A percentile compares a stretch with the other conserved stretches of the same genome.
phyloP scores from a whole-genome alignment of 306 rosid genomes.

The Biancaea sappan region DNA sequence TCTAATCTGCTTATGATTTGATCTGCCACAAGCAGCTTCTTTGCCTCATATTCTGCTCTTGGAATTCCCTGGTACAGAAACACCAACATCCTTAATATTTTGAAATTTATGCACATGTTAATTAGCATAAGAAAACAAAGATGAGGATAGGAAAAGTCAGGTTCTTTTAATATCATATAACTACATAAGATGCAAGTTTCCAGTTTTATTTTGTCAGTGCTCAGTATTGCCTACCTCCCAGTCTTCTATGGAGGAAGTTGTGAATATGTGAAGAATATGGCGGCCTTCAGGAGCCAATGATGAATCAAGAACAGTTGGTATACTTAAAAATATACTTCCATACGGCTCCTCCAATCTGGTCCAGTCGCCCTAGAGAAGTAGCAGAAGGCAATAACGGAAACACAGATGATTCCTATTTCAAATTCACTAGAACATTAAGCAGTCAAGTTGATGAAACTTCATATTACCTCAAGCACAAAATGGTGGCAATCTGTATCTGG shows the following conservation, averaged over 20 bases:
- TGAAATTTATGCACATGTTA: slow-evolving; percentile 2
- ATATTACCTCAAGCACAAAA: slow-evolving; percentile 87
- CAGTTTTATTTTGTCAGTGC: slow-evolving; percentile 19
- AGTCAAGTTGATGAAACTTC: slow-evolving; percentile 31
- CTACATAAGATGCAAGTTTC: slow-evolving; percentile 21
- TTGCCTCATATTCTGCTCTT: slow-evolving; percentile 68
- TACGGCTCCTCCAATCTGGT: slow-evolving; percentile 75
- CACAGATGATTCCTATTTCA: slow-evolving; percentile 18
- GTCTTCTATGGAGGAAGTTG: slow-evolving; percentile 89
- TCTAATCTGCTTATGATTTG: slow-evolving; percentile 77
- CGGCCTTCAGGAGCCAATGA: slow-evolving; percentile 87
- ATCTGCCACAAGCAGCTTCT: slow-evolving; percentile 84
- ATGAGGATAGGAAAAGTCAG: slow-evolving; percentile 11
- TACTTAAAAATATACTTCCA: slow-evolving; percentile 92
- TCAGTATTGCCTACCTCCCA: slow-evolving; percentile 68
- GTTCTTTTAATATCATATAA: slow-evolving; percentile 23
- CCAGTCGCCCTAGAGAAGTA: slow-evolving; percentile 65
- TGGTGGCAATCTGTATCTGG: slow-evolving; percentile 95
- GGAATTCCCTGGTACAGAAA: slow-evolving; percentile 67
- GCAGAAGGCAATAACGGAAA: slow-evolving; percentile 2
- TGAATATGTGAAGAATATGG: slow-evolving; percentile 93
- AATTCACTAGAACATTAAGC: slow-evolving; percentile 21
- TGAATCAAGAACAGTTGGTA: slow-evolving; percentile 91
- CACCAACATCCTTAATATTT: slow-evolving; percentile 12
- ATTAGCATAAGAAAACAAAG: slow-evolving; percentile 5